Evolutionary conservation across 1,284 basidiomycete species (phyloP).

Genomic region (Moesziomyces sp.): DNA sequence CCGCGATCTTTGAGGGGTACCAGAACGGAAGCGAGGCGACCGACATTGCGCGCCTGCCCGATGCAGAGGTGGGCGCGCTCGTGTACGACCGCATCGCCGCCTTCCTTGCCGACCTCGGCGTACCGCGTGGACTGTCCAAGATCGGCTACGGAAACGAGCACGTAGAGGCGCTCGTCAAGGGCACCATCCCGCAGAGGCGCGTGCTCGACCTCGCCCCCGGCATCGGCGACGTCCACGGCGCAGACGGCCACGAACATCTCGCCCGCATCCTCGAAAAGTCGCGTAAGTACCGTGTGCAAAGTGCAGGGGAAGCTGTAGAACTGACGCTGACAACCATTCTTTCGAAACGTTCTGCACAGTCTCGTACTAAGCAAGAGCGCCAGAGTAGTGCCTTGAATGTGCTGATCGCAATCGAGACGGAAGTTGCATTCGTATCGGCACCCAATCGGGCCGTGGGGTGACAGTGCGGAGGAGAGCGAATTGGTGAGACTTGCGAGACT

Average conservation of each 20-base stretch:
- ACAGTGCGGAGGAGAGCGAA: too few species aligned
- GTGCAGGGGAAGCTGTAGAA: too few species aligned
- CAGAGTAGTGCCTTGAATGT: neutral
- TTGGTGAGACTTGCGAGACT: too few species aligned
- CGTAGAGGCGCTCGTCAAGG: slow-evolving; percentile 76
- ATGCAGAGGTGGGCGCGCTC: slow-evolving; percentile 82
- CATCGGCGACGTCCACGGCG: slow-evolving; percentile 74
- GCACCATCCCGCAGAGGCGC: slow-evolving; percentile 85
- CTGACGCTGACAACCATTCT: too few species aligned
- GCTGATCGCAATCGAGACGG: neutral
- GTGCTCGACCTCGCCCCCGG: slow-evolving; percentile 74
- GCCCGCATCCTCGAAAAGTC: slow-evolving; percentile 57
- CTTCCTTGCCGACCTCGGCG: slow-evolving; percentile 86
- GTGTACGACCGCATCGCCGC: slow-evolving; percentile 88
- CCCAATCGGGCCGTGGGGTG: too few species aligned
- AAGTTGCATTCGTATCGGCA: too few species aligned
- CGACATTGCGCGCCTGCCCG: slow-evolving; percentile 75
- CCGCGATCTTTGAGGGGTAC: slow-evolving; percentile 80
- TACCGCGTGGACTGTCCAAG: slow-evolving; percentile 86
- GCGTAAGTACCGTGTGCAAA: slow-evolving; percentile 12
- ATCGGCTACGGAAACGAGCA: slow-evolving; percentile 77
- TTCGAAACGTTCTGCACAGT: neutral
- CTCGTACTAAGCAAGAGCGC: neutral
- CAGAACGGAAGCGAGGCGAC: slow-evolving; percentile 33
- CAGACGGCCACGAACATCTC: slow-evolving; percentile 62